Evolutionary conservation across 2,329 filamentous ascomycete species (phyloP).

Genomic region (Trichoderma breve): DNA sequence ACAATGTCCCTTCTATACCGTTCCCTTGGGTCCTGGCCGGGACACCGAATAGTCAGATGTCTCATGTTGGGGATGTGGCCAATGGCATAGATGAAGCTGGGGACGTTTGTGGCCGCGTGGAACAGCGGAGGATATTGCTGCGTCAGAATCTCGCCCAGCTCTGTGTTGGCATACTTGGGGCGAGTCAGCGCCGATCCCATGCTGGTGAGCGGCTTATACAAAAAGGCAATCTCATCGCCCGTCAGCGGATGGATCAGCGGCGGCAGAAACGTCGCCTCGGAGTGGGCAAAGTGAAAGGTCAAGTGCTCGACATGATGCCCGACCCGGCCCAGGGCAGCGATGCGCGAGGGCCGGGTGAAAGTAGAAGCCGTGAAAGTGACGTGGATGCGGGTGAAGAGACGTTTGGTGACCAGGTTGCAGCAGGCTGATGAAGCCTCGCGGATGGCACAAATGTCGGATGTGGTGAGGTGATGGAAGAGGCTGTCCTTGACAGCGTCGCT

Average conservation of each 20-base stretch:
- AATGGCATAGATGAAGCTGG: conserved; percentile 76
- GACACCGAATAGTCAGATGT: conserved; percentile 74
- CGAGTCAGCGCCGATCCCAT: conserved; percentile 59
- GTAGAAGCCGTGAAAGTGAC: conserved; percentile 70
- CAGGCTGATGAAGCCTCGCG: conserved; percentile 68
- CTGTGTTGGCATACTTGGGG: conserved; percentile 76
- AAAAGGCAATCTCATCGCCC: conserved; percentile 74
- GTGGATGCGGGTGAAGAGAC: conserved; percentile 66
- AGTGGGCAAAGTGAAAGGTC: conserved; percentile 74
- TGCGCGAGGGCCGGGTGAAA: conserved; percentile 70
- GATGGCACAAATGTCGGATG: conserved; percentile 55
- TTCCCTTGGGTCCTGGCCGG: conserved; percentile 66
- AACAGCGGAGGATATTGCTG: conserved; percentile 87
- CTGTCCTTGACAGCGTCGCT: conserved; percentile 48
- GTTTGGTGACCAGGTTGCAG: conserved; percentile 66
- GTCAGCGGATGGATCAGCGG: conserved; percentile 77
- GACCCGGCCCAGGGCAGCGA: conserved; percentile 73
- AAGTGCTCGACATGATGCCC: conserved; percentile 77
- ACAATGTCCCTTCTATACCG: conserved; percentile 74
- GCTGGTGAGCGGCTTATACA: conserved; percentile 75
- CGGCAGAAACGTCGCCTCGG: conserved; percentile 74
- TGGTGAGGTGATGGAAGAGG: conserved; percentile 50
- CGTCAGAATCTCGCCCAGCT: conserved; percentile 77
- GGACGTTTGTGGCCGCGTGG: conserved; percentile 83
- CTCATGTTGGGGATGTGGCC: conserved; percentile 65